Evolutionary conservation across 1,284 basidiomycete species (phyloP).

Genomic region (Filobasidium uniguttulatum): DNA sequence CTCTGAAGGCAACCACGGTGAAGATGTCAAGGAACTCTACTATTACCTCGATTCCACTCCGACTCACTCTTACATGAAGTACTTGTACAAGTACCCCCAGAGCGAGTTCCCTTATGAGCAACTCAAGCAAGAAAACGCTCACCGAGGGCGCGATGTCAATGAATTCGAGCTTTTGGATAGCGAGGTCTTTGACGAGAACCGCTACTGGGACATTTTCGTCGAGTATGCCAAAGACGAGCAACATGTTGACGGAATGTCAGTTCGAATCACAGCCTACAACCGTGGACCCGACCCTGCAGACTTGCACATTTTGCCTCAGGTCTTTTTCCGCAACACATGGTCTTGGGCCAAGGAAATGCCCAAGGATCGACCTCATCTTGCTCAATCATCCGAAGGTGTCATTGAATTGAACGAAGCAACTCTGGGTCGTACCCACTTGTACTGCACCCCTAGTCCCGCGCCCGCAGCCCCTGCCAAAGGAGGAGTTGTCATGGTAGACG

Average conservation of each 20-base stretch:
- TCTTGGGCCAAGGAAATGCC: conserved; percentile 80
- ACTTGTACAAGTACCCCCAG: conserved; percentile 96
- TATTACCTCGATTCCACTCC: conserved; percentile 97
- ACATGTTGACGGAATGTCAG: conserved; percentile 70
- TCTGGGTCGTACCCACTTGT: conserved; percentile 63
- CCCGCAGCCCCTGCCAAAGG: conserved; percentile 58
- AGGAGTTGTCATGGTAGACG: conserved; percentile 48
- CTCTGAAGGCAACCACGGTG: conserved; percentile 92
- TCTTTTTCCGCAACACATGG: conserved; percentile 98
- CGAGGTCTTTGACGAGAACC: conserved; percentile 77
- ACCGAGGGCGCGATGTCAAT: conserved; percentile 66
- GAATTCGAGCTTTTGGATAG: conserved; percentile 93
- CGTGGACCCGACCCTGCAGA: conserved; percentile 91
- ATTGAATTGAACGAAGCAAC: conserved; percentile 61
- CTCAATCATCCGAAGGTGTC: conserved; percentile 43
- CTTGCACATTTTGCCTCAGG: conserved; percentile 82
- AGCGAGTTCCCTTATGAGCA: conserved; percentile 83
- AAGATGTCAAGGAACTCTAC: conserved; percentile 96
- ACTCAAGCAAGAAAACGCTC: conserved; percentile 69
- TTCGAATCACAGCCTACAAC: conserved; percentile 93
- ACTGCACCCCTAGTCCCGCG: conserved; percentile 81
- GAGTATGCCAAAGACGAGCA: conserved; percentile 98
- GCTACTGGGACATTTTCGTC: conserved; percentile 95
- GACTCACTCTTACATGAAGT: conserved; percentile 99
- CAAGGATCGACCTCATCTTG: conserved; percentile 53